Evolutionary conservation across 23 red algal genomes (phyloP).

Genomic region (Pyropia yezoensis): DNA sequence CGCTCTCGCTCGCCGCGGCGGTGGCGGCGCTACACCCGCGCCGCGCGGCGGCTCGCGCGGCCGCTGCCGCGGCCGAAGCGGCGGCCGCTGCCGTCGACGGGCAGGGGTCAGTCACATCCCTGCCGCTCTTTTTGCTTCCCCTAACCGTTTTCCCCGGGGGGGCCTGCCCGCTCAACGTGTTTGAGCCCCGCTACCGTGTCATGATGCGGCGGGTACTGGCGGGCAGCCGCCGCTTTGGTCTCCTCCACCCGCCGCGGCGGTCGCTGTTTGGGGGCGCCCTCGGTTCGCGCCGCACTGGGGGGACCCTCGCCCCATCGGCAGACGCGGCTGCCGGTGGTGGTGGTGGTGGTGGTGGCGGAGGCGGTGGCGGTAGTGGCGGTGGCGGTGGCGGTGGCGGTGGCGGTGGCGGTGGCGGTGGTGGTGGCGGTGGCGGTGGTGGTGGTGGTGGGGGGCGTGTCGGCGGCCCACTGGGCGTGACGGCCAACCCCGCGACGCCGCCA

Average conservation of each 20-base stretch:
- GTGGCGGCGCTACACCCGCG: slow-evolving; percentile 38
- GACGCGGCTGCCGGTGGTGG: too few species aligned
- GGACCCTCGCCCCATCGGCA: too few species aligned
- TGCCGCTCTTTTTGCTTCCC: slow-evolving; percentile 66
- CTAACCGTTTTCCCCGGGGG: slow-evolving; percentile 60
- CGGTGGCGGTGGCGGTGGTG: too few species aligned
- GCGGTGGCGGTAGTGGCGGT: too few species aligned
- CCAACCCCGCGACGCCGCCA: neutral
- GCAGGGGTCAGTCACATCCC: slow-evolving; percentile 9
- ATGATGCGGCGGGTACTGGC: slow-evolving; percentile 71
- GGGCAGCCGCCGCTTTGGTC: slow-evolving; percentile 59
- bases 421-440: too few species aligned
- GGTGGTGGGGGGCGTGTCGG: too few species aligned
- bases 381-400: too few species aligned
- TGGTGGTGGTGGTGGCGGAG: too few species aligned
- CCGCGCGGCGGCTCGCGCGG: slow-evolving; percentile 14
- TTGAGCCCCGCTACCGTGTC: slow-evolving; percentile 70
- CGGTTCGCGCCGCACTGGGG: too few species aligned
- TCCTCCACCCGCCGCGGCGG: slow-evolving; percentile 13
- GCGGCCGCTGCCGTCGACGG: neutral
- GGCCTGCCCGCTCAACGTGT: slow-evolving; percentile 60
- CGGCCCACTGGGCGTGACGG: neutral
- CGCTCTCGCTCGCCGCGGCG: slow-evolving; percentile 26
- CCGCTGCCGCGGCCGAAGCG: slow-evolving; percentile 23
- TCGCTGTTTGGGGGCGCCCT: too few species aligned